These are phyloP conservation scores for Thermothielavioides terrestris DNA, from an alignment of 495 filamentous ascomycete genomes.

Conservation along the genomic window DNA sequence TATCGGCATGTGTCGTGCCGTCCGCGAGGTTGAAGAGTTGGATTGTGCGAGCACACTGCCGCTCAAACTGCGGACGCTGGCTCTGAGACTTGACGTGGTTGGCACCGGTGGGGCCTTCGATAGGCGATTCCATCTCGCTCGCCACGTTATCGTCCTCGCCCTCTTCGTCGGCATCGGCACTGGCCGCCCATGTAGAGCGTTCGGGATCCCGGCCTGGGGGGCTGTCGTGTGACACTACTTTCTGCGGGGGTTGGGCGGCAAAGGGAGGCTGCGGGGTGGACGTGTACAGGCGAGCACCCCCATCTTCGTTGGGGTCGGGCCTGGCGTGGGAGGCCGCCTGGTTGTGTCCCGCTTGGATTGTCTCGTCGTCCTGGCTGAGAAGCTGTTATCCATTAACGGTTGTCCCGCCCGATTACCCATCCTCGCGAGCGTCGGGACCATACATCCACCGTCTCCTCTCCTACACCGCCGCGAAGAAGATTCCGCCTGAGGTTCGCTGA, in stretches of 20 bases:
- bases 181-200: constrained; percentile 19
- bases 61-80: constrained; percentile 22
- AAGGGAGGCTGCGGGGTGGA: constrained; percentile 1
- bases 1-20: constrained; percentile 55
- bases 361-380: constrained; percentile 42
- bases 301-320: constrained; percentile 18
- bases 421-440: constrained; percentile 7
- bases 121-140: constrained; percentile 15
- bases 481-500: constrained; percentile 54
- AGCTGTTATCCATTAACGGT: constrained; percentile 30
- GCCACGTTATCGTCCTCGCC: constrained; percentile 19
- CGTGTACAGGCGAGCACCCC: constrained; percentile 18
- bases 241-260: constrained; percentile 2
- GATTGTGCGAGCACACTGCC: constrained; percentile 53
- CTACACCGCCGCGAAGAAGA: constrained; percentile 55
- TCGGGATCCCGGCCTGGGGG: constrained; percentile 6
- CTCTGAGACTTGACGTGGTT: constrained; percentile 13
- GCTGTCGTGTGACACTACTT: not conserved
- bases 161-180: constrained; percentile 16
- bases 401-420: not conserved
- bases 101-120: constrained; percentile 15
- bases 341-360: constrained; percentile 11
- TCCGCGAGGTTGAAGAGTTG: constrained; percentile 55
- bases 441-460: constrained; percentile 52
- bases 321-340: constrained; percentile 12